A percentile compares a stretch with the other conserved stretches of the same genome.
Conservation (phyloP, 2,329 filamentous ascomycete species). For the Clonostachys byssicola region DNA sequence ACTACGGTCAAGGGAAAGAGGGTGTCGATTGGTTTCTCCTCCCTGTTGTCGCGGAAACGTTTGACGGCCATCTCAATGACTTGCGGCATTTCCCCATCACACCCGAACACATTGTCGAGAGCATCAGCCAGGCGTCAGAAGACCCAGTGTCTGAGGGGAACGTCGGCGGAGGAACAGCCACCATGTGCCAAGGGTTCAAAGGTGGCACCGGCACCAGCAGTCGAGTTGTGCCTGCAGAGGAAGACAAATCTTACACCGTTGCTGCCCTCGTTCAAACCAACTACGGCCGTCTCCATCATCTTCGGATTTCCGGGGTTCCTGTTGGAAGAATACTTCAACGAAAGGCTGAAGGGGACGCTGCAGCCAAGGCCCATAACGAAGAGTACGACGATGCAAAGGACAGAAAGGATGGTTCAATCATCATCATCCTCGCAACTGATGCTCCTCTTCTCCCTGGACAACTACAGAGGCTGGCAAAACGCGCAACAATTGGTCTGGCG, state of each 20-base stretch:
- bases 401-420: slow-evolving; percentile 57
- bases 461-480: slow-evolving; percentile 51
- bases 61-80: slow-evolving; percentile 55
- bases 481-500: slow-evolving; percentile 54
- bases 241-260: slow-evolving; percentile 39
- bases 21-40: slow-evolving; percentile 32
- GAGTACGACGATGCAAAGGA: slow-evolving; percentile 27
- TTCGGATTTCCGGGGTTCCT: slow-evolving; percentile 54
- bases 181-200: slow-evolving; percentile 61
- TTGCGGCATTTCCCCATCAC: slow-evolving; percentile 48
- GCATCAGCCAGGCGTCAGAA: slow-evolving; percentile 42
- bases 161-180: slow-evolving; percentile 58
- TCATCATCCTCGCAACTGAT: slow-evolving; percentile 56
- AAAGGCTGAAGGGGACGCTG: slow-evolving; percentile 14
- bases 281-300: slow-evolving; percentile 51
- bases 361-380: neutral
- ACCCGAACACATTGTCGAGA: slow-evolving; percentile 44
- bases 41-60: slow-evolving; percentile 57
- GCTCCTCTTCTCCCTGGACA: slow-evolving; percentile 55
- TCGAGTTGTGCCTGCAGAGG: slow-evolving; percentile 27
- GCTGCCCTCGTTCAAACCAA: slow-evolving; percentile 59
- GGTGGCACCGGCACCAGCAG: slow-evolving; percentile 59
- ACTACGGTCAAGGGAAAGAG: slow-evolving; percentile 30
- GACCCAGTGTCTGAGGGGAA: slow-evolving; percentile 54
- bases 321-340: slow-evolving; percentile 53